Evolutionary conservation across 192 early-diverging fungal genomes (phyloP).

Genomic region (Coemansia nantahalensis): DNA sequence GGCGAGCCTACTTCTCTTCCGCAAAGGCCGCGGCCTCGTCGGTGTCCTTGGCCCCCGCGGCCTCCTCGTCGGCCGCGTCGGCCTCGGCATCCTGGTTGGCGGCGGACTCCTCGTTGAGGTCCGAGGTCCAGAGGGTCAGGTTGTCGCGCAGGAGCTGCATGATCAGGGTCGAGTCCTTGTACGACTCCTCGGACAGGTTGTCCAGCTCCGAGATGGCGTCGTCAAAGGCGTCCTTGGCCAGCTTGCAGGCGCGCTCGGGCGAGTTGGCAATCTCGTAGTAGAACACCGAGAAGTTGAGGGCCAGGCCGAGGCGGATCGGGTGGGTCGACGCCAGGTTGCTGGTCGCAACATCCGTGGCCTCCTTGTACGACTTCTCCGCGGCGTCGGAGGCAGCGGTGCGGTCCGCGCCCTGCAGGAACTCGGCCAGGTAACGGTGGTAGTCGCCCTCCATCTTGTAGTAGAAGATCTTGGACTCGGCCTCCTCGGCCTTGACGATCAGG

Average conservation of each 20-base stretch:
- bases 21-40: constrained; percentile 5
- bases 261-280: constrained; percentile 99
- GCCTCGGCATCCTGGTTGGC: constrained; percentile 26
- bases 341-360: constrained; percentile 91
- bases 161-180: constrained; percentile 99
- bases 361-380: constrained; percentile 93
- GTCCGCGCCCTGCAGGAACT: constrained; percentile 87
- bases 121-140: constrained; percentile 98
- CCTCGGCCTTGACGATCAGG: constrained; percentile 86
- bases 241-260: constrained; percentile 94
- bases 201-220: constrained; percentile 99
- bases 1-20: too few relatives aligned
- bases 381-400: constrained; percentile 77
- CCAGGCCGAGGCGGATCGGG: constrained; percentile 97
- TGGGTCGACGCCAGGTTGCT: constrained; percentile 95
- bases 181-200: constrained; percentile 97
- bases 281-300: constrained; percentile 98
- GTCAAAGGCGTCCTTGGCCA: constrained; percentile 88
- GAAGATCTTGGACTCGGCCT: constrained; percentile 99
- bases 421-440: constrained; percentile 99
- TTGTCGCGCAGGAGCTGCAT: constrained; percentile 99
- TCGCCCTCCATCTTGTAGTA: constrained; percentile 99
- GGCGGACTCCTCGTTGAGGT: constrained; percentile 57
- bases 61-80: constrained; percentile 14
- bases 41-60: constrained; percentile 10